phyloP scores from a whole-genome alignment of 768 basidiomycete species.

The Lactifluus rugatus region DNA sequence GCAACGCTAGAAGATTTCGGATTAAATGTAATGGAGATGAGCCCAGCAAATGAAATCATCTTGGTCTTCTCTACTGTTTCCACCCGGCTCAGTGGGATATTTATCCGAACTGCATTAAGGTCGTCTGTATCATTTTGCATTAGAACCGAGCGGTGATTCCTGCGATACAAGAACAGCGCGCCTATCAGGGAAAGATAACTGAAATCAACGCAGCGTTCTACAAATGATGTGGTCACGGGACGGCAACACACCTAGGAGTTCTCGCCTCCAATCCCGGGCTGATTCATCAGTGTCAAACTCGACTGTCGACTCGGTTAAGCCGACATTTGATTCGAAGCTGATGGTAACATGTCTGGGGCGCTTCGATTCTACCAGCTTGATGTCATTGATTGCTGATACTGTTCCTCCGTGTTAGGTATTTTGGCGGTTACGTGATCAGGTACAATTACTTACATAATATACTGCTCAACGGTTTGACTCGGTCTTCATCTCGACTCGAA shows the following conservation, averaged over 20 bases:
- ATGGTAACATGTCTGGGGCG: constrained; percentile 35
- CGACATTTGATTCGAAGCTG: constrained; percentile 26
- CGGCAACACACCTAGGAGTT: constrained; percentile 32
- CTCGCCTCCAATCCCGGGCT: constrained; percentile 39
- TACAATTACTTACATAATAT: constrained; percentile 36
- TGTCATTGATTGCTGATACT: constrained; percentile 42
- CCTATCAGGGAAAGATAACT: constrained; percentile 25
- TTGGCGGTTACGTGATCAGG: neutral
- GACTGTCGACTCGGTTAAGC: constrained; percentile 24
- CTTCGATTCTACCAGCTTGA: constrained; percentile 35
- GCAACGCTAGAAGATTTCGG: neutral
- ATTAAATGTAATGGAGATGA: constrained; percentile 16
- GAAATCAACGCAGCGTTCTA: neutral
- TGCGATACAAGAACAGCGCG: constrained; percentile 38
- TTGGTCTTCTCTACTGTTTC: constrained; percentile 19
- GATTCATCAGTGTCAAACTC: constrained; percentile 55
- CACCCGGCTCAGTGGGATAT: constrained; percentile 38
- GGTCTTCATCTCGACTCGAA: constrained; percentile 44
- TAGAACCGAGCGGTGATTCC: constrained; percentile 31
- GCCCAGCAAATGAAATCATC: constrained; percentile 19
- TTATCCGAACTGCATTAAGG: constrained; percentile 34
- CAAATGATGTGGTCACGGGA: neutral
- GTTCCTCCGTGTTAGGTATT: neutral
- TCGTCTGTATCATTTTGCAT: constrained; percentile 26
- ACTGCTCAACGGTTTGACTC: constrained; percentile 41